Evolutionary conservation across 2,329 filamentous ascomycete genomes (phyloP).

Genomic region (Trichoderma simmonsii): DNA sequence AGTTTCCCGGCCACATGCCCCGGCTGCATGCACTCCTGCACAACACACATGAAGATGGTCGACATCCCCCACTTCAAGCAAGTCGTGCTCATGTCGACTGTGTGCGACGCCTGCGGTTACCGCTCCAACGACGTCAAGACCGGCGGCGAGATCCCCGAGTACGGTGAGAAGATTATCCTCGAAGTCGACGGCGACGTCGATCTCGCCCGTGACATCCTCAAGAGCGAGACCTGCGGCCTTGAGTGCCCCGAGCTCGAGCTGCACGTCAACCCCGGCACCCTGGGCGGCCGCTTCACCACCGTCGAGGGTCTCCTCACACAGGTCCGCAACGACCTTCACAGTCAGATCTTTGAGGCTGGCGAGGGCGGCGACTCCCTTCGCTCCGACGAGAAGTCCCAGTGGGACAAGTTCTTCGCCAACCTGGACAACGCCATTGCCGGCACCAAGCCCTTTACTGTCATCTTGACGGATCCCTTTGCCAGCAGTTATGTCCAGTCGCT

Average conservation of each 20-base stretch:
- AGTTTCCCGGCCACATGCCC: slow-evolving; percentile 89
- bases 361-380: slow-evolving; percentile 76
- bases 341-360: slow-evolving; percentile 75
- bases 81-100: slow-evolving; percentile 91
- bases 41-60: slow-evolving; percentile 98
- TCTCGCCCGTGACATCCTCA: slow-evolving; percentile 88
- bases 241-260: slow-evolving; percentile 84
- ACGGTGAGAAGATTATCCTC: slow-evolving; percentile 80
- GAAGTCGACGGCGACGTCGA: slow-evolving; percentile 67
- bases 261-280: slow-evolving; percentile 85
- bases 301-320: slow-evolving; percentile 92
- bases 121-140: slow-evolving; percentile 97
- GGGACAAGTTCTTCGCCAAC: slow-evolving; percentile 76
- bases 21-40: slow-evolving; percentile 80
- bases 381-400: slow-evolving; percentile 62
- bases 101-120: slow-evolving; percentile 89
- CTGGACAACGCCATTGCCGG: slow-evolving; percentile 78
- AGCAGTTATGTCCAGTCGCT: slow-evolving; percentile 93
- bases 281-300: slow-evolving; percentile 95
- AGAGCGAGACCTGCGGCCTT: slow-evolving; percentile 87
- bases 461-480: slow-evolving; percentile 83
- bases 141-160: slow-evolving; percentile 83
- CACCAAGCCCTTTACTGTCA: slow-evolving; percentile 74
- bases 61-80: slow-evolving; percentile 98
- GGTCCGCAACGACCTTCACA: slow-evolving; percentile 83